Evolutionary conservation across 2,329 filamentous ascomycete species (phyloP), one percentile per base, ranked within the genome.

Genomic region (Hypocreales sp.): DNA sequence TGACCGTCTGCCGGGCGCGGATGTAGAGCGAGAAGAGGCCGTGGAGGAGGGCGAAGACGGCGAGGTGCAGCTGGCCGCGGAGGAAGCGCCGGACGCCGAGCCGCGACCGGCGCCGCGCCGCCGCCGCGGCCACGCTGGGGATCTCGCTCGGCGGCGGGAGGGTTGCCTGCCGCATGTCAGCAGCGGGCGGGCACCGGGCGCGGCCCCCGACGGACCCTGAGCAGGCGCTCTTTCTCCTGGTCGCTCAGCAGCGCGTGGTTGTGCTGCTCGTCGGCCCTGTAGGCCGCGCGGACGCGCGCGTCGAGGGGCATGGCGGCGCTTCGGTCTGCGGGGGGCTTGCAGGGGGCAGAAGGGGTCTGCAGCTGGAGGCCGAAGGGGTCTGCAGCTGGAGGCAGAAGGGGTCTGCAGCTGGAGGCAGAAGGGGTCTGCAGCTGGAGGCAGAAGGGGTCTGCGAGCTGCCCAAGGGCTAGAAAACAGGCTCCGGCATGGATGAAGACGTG

Each of bases 1-100:
- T 78, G 56, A 83, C 90, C 30, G 73, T 71, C 46, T 83, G 75
- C 31, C 86, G 75, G 32, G 82, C 55, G 35, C 84, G 79, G 39
- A 94, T 77, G 50, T 90, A 92, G 37, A 95, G 60, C 6, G 82
- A 87, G 56, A 93, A 95, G 39, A 93, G 49, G 35, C 78, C 67
- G 45, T 93, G 83, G 38, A 87, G 61, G 31, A 80, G 42, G 33
- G 67, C 64, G 51, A 78, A 84, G 33, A 82, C 48, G 22, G 82
- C 48, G 29, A 73, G 49, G 51, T 83, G 67, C 22, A 86, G 50
- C 44, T 77, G 68, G 28, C 56, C 59, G 34, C 58, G 61, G 23
- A 82, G 40, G 42, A 80, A 72, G 30, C 64, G 64, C 33, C 72
- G 67, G 33, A 79, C 46, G 14, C 72, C 70, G 12, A 74, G 53